Evolutionary conservation across 352 stramenopile genomes (phyloP), one percentile per base, ranked within the genome.

Genomic region (Globisporangium barbulae): DNA sequence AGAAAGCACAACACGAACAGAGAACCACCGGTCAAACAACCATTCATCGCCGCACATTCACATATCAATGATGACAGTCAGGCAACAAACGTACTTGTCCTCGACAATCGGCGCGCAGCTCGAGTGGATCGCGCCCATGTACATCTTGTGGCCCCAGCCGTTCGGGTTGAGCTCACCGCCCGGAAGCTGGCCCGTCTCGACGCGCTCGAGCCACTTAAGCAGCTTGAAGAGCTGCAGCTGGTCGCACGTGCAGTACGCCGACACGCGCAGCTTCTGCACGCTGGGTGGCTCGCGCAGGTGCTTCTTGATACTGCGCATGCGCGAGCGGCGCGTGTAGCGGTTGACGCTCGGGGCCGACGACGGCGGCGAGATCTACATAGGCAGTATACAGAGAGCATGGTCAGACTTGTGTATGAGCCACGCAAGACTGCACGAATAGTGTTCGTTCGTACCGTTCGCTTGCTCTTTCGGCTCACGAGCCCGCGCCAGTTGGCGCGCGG

Each of bases 221-320:
- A 93, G 66, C 71, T 93, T 93, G 63, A 93, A 92, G n/a, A 95
- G 67, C 50, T 90, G 79, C 63, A 93, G 39, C 61, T 92, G 83
- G 63, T 95, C 84, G 63, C 83, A 91, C 59, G 84, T 93, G 64
- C 86, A 95, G 67, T 95, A 95, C 52, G 86, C 86, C 13, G 85
- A 91, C 33, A 95, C 86, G 53, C 86, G 76, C 58, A 93, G 80
- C 66, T 94, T 94, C 53, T 86, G 78, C 3, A 80, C 71, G 58
- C 83, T 92, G 5, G 73, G 76, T 25, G 83, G 83, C 30, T 90
- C 81, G 19, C 83, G 70, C 66, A 92, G 55, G 53, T 90, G 81
- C 61, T 92, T 92, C 71, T 93, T 93, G 63, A 93, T 91, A 55
- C 75, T 93, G 52, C 85, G 76, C 83, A 94, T 92, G 45, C 85